A percentile compares a stretch with the other conserved stretches of the same genome.
phyloP scores from a whole-genome alignment of 2,329 filamentous ascomycete genomes.

The Aspergillus versicolor region DNA sequence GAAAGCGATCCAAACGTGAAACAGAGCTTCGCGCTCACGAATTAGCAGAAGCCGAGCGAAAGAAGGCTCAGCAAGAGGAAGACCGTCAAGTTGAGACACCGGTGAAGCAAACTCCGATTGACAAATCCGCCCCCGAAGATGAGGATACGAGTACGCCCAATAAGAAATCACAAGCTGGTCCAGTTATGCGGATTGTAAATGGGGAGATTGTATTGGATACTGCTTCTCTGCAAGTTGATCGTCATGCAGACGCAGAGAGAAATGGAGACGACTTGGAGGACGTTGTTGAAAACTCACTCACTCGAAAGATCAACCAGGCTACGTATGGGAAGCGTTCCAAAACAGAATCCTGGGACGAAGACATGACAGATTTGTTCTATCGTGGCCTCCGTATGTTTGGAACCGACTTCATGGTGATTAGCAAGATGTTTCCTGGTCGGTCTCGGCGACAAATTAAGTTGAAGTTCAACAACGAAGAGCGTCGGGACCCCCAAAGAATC shows the following conservation, averaged over 20 bases:
- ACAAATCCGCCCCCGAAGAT: conserved; percentile 22
- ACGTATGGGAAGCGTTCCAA: conserved; percentile 52
- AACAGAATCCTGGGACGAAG: conserved; percentile 56
- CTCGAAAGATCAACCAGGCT: conserved; percentile 47
- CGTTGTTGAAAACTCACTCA: conserved; percentile 48
- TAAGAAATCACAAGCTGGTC: conserved; percentile 37
- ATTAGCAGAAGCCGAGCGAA: conserved; percentile 52
- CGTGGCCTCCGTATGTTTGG: conserved; percentile 62
- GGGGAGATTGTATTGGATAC: conserved; percentile 58
- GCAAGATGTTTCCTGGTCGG: conserved; percentile 59
- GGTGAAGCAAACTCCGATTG: conserved; percentile 29
- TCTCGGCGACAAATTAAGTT: conserved; percentile 63
- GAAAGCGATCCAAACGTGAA: conserved; percentile 58
- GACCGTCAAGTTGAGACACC: conserved; percentile 17
- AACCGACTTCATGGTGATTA: conserved; percentile 65
- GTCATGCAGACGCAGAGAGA: conserved; percentile 52
- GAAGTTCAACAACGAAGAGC: conserved; percentile 64
- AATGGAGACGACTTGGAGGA: conserved; percentile 48
- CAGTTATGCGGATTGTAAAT: conserved; percentile 55
- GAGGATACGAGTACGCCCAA: conserved; percentile 19
- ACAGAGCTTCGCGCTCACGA: conserved; percentile 58
- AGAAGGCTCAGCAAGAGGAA: conserved; percentile 39
- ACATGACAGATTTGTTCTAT: conserved; percentile 62
- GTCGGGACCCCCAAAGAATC: conserved; percentile 53
- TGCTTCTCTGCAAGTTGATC: conserved; percentile 54